Base-by-base conservation (phyloP, 169 alveolate genomes). In the Eimeria nieschulzi region DNA sequence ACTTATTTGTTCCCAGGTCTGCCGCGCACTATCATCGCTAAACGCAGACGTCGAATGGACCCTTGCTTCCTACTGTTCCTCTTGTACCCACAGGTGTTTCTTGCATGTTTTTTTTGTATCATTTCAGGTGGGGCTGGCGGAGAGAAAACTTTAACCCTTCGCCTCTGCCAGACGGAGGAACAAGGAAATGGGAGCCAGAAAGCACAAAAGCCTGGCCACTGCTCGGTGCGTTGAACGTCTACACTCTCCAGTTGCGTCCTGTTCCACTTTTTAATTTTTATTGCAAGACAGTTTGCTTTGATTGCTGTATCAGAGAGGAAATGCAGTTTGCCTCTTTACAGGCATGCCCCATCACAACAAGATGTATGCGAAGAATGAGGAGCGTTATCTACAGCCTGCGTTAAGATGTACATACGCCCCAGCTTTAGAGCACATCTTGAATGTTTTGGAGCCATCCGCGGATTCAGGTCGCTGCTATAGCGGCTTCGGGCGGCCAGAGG, bases 401-500 rank as follows among this genome's bases (percentile, higher is more conserved):
- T 64, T 64, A 59, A 63, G 86, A 54, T 86, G 92, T 46, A 64
- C 85, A 25, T 83, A 59, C 26, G 72, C 87, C 53, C 87, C 91
- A 5, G 91, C 68, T 21, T 3, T 55, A 1, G 68, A 68, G 72
- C 71, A 91, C 64, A 91, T 91, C 33, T 70, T 91, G 33, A 19
- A 91, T 33, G 12, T 54, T 51, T 82, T 91, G 13, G 94, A 91
- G 26, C 94, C 85, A 10, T 3, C 46, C n/a, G 87, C 72, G 7
- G 92, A 21, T 5, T 5, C 61, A 12, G 91, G 91, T 39, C 55
- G 91, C 10, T 54, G 33, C 66, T 68, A 7, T 76, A 91, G 94
- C 75, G 94, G 94, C 12, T 8, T 91, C 51, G 94, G 94, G 19
- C 21, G 91, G 5, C 79, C 91, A 0, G 91, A 64, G 13, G 93